Evolutionary conservation across 371 early-diverging fungal species (phyloP), one percentile per base, ranked within the genome.

Genomic region (Mucor racemosus): DNA sequence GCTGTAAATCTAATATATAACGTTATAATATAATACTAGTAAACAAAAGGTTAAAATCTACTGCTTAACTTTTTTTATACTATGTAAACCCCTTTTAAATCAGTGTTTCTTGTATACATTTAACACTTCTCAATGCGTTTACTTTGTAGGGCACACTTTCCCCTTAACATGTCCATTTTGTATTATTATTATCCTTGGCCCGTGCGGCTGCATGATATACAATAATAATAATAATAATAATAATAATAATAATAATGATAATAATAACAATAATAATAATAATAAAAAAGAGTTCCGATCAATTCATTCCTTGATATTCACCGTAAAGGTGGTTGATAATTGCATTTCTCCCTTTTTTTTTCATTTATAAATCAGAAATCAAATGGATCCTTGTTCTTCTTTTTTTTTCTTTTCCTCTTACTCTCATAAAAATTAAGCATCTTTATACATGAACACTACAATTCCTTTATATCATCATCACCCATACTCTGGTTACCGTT

Each of bases 261-360:
- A 26, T n/a, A n/a, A n/a, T n/a, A 26, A 26, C 3, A 26, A 26
- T 26, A 26, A 26, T 26, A 26, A 26, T 17, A 64, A 56, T 53
- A 62, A 55, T 55, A 34, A 65, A 66, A 66, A 71, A 71, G 68
- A 68, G 71, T 67, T 71, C 71, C 66, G 68, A 73, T 63, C 35
- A 68, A 66, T 68, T 50, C 73, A 73, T 73, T 73, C 73, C 73
- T 73, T 68, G 62, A 66, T 60, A 64, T 58, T 68, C 55, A 72
- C 72, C 65, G 61, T 59, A 48, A 46, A 46, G 58, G 58, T 58
- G 46, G 40, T 39, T 56, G 48, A n/a, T 62, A 53, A 64, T 58
- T 48, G 67, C 66, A 62, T 66, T 55, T 66, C 64, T 63, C 55
- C 58, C 44, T 46, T 68, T 48, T 34, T 44, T 53, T 53, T 53